These are phyloP conservation scores for Aspergillus diversus DNA, from an alignment of 495 filamentous ascomycete species.

Conservation along the genomic window DNA sequence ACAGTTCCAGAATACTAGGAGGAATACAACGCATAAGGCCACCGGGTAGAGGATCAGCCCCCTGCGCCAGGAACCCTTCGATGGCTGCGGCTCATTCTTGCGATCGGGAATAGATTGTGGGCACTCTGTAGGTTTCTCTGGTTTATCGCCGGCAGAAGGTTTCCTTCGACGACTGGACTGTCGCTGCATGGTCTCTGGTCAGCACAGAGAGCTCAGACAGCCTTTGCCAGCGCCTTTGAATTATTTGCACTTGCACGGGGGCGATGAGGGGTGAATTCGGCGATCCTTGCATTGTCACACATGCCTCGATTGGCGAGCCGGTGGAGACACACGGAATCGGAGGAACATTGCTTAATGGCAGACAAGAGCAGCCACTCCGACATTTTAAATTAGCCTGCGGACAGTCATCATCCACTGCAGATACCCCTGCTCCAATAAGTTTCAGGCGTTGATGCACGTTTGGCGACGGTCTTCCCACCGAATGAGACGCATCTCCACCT, in stretches of 20 bases:
- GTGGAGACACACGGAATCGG: no score
- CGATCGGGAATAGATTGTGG: no score
- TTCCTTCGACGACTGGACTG: conserved; percentile 19
- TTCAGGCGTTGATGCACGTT: conserved; percentile 4
- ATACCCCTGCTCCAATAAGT: not conserved
- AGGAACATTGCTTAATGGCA: no score
- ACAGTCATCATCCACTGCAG: no score
- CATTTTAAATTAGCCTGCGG: no score
- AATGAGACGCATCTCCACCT: not conserved
- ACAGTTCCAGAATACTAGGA: conserved; percentile 24
- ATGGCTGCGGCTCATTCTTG: not conserved
- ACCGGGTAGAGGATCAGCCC: conserved; percentile 22
- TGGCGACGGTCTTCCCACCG: not conserved
- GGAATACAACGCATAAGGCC: conserved; percentile 20
- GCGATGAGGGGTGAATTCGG: no score
- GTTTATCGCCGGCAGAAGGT: not conserved
- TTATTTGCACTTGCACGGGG: no score
- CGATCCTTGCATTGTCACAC: no score
- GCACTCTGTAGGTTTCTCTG: no score
- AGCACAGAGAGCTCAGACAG: no score
- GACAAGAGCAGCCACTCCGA: no score
- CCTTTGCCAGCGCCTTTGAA: not conserved
- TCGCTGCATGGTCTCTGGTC: conserved; percentile 15
- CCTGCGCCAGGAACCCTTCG: conserved; percentile 7
- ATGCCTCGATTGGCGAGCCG: no score